Percentiles rank a stretch among this genome's conserved stretches.
phyloP scores from a whole-genome alignment of 2,329 filamentous ascomycete genomes.

The Neopestalotiopsis rosae region DNA sequence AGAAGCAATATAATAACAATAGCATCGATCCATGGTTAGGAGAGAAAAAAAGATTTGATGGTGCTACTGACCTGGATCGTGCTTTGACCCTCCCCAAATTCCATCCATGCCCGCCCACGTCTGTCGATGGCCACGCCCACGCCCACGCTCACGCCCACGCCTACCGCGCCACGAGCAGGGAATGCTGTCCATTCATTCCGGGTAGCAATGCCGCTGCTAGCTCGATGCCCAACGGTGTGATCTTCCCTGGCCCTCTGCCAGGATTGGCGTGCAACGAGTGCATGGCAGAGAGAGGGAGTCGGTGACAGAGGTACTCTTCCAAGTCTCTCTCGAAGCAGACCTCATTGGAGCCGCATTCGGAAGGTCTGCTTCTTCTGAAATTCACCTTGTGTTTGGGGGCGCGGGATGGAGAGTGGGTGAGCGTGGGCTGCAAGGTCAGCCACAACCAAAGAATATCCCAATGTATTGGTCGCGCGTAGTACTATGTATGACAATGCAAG shows the following conservation, averaged over 20 bases:
- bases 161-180: slow-evolving; percentile 18
- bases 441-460: too few species aligned
- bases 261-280: background rate
- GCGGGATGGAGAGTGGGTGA: background rate
- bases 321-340: background rate
- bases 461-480: background rate
- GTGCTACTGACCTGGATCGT: background rate
- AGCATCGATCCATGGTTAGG: background rate
- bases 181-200: slow-evolving; percentile 28
- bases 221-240: slow-evolving; percentile 27
- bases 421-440: background rate
- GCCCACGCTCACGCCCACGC: background rate
- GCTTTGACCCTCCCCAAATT: background rate
- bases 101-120: background rate
- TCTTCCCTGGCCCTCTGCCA: slow-evolving; percentile 15
- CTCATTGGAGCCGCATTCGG: background rate
- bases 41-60: too few species aligned
- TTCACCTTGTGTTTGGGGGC: background rate
- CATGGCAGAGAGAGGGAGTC: background rate
- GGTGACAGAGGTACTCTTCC: slow-evolving; percentile 1
- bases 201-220: slow-evolving; percentile 29
- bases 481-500: background rate
- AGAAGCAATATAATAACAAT: background rate
- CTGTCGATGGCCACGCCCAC: background rate
- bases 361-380: background rate